Percentiles rank a stretch among this genome's conserved stretches.
phyloP scores from a whole-genome alignment of 2,329 filamentous ascomycete species.

The Aureobasidium melanogenum region DNA sequence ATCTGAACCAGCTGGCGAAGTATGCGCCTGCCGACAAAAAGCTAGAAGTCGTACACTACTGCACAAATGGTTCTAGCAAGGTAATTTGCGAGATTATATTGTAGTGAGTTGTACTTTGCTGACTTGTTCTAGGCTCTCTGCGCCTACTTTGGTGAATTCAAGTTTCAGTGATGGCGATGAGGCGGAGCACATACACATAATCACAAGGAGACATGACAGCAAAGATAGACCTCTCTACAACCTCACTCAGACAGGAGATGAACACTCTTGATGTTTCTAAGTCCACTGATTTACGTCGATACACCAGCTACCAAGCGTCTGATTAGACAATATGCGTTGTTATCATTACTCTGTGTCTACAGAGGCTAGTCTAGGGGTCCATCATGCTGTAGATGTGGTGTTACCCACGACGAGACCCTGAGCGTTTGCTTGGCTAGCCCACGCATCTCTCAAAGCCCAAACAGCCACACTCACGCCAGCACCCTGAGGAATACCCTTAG shows the following conservation, averaged over 20 bases:
- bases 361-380: no score
- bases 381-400: conserved; percentile 17
- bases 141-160: conserved; percentile 48
- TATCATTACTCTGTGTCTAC: no score
- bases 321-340: no score
- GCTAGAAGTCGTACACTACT: conserved; percentile 78
- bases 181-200: background rate
- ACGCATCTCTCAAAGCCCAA: conserved; percentile 31
- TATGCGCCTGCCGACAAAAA: conserved; percentile 41
- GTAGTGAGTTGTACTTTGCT: background rate
- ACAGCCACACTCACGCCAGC: conserved; percentile 31
- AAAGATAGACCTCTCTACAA: no score
- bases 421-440: conserved; percentile 24
- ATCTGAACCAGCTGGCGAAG: conserved; percentile 67
- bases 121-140: conserved; percentile 41
- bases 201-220: background rate
- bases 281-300: no score
- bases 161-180: conserved; percentile 20
- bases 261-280: no score
- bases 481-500: conserved; percentile 28
- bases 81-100: conserved; percentile 31
- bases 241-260: no score
- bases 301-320: no score
- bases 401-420: conserved; percentile 29
- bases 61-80: conserved; percentile 83